A percentile compares a stretch with the other conserved stretches of the same genome.
phyloP scores from a whole-genome alignment of 2,329 filamentous ascomycete genomes.

The Pseudocercospora musae region DNA sequence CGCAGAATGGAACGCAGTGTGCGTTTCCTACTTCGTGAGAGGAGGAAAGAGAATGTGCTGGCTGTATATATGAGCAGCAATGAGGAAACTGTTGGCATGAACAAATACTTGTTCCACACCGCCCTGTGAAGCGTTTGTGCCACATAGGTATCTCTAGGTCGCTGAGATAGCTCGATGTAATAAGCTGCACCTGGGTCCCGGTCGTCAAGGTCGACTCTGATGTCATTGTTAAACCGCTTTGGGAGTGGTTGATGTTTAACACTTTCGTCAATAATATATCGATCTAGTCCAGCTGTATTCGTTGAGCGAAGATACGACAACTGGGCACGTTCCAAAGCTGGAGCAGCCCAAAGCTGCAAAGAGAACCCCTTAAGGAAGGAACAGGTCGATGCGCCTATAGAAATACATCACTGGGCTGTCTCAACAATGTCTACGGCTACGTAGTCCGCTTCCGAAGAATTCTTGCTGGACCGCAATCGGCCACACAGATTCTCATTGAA shows the following conservation, averaged over 20 bases:
- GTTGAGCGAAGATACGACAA: slow-evolving; percentile 5
- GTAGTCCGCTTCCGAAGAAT: background rate
- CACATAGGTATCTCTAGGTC: background rate
- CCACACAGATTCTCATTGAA: no score
- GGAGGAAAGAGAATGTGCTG: no score
- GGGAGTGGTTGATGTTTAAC: slow-evolving; percentile 2
- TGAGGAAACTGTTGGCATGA: background rate
- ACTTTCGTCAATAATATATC: background rate
- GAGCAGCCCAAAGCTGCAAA: background rate
- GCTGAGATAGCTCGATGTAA: background rate
- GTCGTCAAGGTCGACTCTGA: background rate
- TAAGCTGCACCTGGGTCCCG: background rate
- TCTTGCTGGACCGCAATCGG: background rate
- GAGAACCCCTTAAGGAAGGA: slow-evolving; percentile 1
- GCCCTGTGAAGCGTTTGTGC: no score
- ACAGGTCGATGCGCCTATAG: background rate
- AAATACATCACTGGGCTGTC: slow-evolving; percentile 3
- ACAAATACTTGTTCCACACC: background rate
- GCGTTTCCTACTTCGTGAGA: slow-evolving; percentile 20
- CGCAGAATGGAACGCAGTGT: slow-evolving; percentile 56
- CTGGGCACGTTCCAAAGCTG: background rate
- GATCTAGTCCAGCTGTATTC: background rate
- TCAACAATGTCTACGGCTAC: background rate
- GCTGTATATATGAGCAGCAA: background rate
- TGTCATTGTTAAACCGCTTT: background rate